A percentile compares a stretch with the other conserved stretches of the same genome.
Evolutionary conservation across 2,329 filamentous ascomycete species (phyloP).

Genomic region (Periconia sp.): DNA sequence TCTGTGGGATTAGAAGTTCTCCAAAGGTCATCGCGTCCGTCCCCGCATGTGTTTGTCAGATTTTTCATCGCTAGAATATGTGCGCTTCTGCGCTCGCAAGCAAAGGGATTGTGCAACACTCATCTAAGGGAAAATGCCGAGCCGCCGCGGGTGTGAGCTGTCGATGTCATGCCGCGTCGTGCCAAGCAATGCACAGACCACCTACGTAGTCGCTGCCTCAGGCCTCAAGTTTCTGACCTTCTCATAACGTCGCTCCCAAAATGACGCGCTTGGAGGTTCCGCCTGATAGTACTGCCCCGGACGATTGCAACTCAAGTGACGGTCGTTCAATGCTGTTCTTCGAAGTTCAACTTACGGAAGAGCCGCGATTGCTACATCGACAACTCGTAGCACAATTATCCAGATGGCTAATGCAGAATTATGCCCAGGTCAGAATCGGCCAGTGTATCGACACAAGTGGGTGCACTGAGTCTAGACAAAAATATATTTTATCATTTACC

Average conservation of each 20-base stretch:
- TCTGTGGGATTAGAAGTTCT: conserved; percentile 51
- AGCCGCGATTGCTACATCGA: no score
- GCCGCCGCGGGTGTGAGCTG: background rate
- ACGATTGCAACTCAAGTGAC: no score
- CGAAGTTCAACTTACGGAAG: no score
- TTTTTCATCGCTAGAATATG: conserved; percentile 25
- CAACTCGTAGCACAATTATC: no score
- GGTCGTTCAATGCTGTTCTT: no score
- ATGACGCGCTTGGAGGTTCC: no score
- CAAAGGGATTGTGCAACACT: conserved; percentile 6
- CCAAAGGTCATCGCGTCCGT: conserved; percentile 29
- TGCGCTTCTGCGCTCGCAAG: conserved; percentile 7
- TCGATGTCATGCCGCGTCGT: conserved; percentile 16
- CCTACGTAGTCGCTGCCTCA: no score
- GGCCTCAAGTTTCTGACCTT: no score
- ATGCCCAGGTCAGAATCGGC: conserved; percentile 40
- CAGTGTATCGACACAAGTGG: conserved; percentile 33
- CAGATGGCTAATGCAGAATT: no score
- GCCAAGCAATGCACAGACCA: background rate
- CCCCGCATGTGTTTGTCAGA: conserved; percentile 21
- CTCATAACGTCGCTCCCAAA: no score
- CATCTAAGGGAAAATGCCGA: conserved; percentile 2
- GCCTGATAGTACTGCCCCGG: conserved; percentile 6
- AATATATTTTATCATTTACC: background rate
- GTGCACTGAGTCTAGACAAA: conserved; percentile 6